Evolutionary conservation across 352 stramenopile species (phyloP).

Genomic region (Blastocystis sp.): DNA sequence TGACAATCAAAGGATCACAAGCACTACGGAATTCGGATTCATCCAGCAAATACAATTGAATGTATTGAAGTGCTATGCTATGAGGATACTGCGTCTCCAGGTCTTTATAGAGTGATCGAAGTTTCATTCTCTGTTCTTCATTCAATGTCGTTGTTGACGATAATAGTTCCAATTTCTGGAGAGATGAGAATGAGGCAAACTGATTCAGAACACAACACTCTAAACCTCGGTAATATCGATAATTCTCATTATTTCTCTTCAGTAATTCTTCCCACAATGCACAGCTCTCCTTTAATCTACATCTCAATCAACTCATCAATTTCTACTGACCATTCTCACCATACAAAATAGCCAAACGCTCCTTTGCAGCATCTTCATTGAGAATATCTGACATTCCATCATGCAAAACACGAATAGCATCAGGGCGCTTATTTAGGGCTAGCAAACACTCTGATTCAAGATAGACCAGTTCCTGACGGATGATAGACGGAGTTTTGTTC

Average conservation of each 20-base stretch:
- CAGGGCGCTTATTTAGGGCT: background rate
- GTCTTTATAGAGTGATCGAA: background rate
- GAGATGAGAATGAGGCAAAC: background rate
- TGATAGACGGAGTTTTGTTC: background rate
- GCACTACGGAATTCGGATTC: background rate
- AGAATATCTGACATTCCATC: conserved; percentile 38
- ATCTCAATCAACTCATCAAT: background rate
- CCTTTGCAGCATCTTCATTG: conserved; percentile 27
- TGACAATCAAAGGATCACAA: background rate
- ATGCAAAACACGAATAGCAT: background rate
- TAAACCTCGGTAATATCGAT: conserved; percentile 9
- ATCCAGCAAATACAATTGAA: background rate
- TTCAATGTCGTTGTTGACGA: background rate
- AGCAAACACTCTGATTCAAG: conserved; percentile 30
- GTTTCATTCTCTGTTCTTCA: background rate
- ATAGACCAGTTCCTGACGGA: conserved; percentile 28
- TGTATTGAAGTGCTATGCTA: background rate
- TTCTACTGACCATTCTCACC: background rate
- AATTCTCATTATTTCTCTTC: conserved; percentile 17
- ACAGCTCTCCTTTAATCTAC: background rate
- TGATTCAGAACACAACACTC: conserved; percentile 27
- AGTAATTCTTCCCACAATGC: background rate
- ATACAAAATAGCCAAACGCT: conserved; percentile 7
- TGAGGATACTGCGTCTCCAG: background rate
- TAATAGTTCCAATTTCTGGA: background rate